Evolutionary conservation across 345 rosid species (phyloP), one percentile per base, ranked within the genome.

Genomic region (Corchorus capsularis): DNA sequence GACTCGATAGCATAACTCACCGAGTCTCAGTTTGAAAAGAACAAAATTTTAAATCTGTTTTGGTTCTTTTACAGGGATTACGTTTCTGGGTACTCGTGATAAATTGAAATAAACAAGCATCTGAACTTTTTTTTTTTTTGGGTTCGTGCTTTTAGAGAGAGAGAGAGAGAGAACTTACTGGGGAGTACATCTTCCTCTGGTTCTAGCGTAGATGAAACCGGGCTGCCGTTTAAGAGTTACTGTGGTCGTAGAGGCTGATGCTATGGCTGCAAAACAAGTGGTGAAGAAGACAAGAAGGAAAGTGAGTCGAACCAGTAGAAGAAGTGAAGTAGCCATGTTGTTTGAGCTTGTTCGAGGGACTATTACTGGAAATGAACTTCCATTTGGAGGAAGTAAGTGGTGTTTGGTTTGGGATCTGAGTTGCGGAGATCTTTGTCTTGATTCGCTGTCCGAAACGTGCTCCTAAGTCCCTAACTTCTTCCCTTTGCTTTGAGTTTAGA

Each of bases 161-260:
- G 41, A 8, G 11, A 54, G 5, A 75, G 71, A 50, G 41, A 57
- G 50, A 61, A 74, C 69, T 74, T 74, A 90, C 96, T 89, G 91
- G 2, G 97, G 93, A 67, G 98, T 90, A 92, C 98, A 94, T 80
- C 89, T 80, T 83, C 92, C 97, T 85, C 88, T 80, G 82, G 81
- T 67, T 85, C 98, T 81, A 2, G 91, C 77, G 88, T 86, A 94
- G 73, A 88, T 67, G 72, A 89, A 86, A 1, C 87, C 93, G 54
- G 93, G 86, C 60, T 87, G 73, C 13, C 67, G 57, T 3, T n/a
- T 56, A 14, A 56, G 56, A 37, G 64, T 10, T 54, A 59, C 9
- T 3, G 71, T 41, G 41, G 77, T 27, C 8, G 79, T 41, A 69
- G 84, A 78, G 5, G 64, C 65, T 49, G 78, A 60, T 6, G 53